phyloP scores from a whole-genome alignment of 768 basidiomycete species.

The Podaxis pistillaris region DNA sequence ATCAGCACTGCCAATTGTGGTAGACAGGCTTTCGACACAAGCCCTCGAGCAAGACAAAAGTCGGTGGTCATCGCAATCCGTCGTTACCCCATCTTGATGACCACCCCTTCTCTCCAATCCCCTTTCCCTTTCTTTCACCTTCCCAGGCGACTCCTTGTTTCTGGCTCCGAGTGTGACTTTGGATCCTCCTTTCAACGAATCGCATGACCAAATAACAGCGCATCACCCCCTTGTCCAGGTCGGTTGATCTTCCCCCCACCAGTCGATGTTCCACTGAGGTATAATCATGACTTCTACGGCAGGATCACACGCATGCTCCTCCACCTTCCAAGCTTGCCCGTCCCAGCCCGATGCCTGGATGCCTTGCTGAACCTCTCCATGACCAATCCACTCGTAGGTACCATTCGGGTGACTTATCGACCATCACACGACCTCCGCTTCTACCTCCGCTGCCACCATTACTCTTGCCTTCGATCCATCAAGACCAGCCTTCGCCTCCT shows the following conservation, averaged over 20 bases:
- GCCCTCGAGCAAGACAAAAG: constrained; percentile 74
- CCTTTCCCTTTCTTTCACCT: neutral
- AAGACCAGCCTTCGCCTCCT: neutral
- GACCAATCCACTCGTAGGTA: neutral
- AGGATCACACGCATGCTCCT: neutral
- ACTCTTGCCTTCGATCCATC: neutral
- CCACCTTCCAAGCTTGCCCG: neutral
- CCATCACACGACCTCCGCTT: neutral
- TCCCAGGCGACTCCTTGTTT: neutral
- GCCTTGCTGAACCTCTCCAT: neutral
- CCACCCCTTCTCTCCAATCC: neutral
- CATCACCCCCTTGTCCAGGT: neutral
- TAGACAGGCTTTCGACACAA: constrained; percentile 27
- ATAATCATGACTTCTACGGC: neutral
- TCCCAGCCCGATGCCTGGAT: neutral
- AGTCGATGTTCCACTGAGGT: neutral
- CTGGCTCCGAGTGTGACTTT: neutral
- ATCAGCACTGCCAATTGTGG: constrained; percentile 21
- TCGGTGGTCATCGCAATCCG: constrained; percentile 26
- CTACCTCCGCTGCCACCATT: neutral
- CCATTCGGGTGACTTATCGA: neutral
- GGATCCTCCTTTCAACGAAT: neutral
- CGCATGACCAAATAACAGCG: neutral
- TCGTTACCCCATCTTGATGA: constrained; percentile 11
- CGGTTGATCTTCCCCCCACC: neutral